Conservation (phyloP, 495 filamentous ascomycete genomes). For the Penicillium fimorum region DNA sequence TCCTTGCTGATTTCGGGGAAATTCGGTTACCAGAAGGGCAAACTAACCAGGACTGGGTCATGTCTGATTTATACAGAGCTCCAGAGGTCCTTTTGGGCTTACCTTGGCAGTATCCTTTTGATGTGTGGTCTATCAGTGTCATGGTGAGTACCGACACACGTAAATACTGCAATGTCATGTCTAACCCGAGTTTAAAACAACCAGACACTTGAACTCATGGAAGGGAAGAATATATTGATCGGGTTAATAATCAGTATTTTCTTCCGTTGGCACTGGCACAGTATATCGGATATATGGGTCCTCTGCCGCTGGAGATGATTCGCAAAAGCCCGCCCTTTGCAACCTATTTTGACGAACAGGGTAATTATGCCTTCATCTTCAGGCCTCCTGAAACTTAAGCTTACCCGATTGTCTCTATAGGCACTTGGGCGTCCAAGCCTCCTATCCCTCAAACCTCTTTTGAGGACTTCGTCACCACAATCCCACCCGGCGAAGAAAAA, state of each 20-base stretch:
- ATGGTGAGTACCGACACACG: slow-evolving; percentile 13
- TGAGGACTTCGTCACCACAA: slow-evolving; percentile 17
- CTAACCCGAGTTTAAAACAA: too few relatives aligned
- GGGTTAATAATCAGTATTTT: slow-evolving; percentile 22
- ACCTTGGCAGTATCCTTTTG: slow-evolving; percentile 21
- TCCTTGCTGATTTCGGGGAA: slow-evolving; percentile 25
- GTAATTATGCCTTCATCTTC: slow-evolving; percentile 2
- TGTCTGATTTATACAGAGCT: slow-evolving; percentile 27
- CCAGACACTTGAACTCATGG: slow-evolving; percentile 25
- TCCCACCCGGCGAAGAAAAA: slow-evolving; percentile 16
- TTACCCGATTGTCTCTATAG: background rate
- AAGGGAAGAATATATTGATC: slow-evolving; percentile 29
- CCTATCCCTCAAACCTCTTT: slow-evolving; percentile 15
- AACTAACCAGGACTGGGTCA: slow-evolving; percentile 19
- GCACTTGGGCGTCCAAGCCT: slow-evolving; percentile 16
- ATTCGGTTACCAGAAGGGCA: slow-evolving; percentile 12
- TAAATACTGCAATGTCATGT: background rate
- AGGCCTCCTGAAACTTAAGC: too few relatives aligned
- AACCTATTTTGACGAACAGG: slow-evolving; percentile 23
- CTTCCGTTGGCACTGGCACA: slow-evolving; percentile 28
- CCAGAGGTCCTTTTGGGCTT: slow-evolving; percentile 24
- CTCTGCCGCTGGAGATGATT: slow-evolving; percentile 22
- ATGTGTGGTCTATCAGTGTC: slow-evolving; percentile 25
- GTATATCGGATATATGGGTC: slow-evolving; percentile 26
- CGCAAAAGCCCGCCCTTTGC: slow-evolving; percentile 21